phyloP scores from a whole-genome alignment of 1,284 basidiomycete genomes.

The Ustilago cynodontis region DNA sequence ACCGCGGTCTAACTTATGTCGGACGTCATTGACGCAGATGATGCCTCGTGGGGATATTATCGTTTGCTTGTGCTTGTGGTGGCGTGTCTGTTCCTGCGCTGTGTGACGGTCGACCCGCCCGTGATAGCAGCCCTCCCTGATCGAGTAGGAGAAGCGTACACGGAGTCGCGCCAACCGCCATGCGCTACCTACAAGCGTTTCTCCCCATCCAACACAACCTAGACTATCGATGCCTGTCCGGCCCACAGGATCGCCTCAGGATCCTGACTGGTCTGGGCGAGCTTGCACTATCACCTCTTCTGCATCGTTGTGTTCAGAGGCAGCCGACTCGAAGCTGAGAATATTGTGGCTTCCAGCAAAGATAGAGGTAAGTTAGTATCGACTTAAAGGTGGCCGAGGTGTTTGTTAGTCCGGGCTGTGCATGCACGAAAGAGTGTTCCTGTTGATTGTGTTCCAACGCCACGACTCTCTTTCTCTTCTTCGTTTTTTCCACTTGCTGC shows the following conservation, averaged over 20 bases:
- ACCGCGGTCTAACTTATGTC: too few relatives aligned
- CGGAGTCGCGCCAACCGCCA: conserved; percentile 26
- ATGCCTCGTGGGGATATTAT: background rate
- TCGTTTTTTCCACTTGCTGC: background rate
- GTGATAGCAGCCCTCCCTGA: background rate
- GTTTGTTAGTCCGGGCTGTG: conserved; percentile 9
- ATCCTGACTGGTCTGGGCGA: too few relatives aligned
- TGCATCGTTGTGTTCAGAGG: background rate
- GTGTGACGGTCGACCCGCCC: background rate
- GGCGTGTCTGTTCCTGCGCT: background rate
- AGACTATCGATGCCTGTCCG: background rate
- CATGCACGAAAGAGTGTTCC: background rate
- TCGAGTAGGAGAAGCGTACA: background rate
- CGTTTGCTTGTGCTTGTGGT: background rate
- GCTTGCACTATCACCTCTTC: too few relatives aligned
- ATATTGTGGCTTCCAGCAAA: background rate
- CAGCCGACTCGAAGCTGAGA: background rate
- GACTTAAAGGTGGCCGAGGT: background rate
- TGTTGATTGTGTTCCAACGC: conserved; percentile 16
- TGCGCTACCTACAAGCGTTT: background rate
- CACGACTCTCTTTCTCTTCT: background rate
- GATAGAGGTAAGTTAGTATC: background rate
- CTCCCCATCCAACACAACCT: background rate
- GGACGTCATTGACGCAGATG: too few relatives aligned
- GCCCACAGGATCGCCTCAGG: too few relatives aligned